phyloP scores from a whole-genome alignment of 2,329 filamentous ascomycete species.

The Penicillium paneum region DNA sequence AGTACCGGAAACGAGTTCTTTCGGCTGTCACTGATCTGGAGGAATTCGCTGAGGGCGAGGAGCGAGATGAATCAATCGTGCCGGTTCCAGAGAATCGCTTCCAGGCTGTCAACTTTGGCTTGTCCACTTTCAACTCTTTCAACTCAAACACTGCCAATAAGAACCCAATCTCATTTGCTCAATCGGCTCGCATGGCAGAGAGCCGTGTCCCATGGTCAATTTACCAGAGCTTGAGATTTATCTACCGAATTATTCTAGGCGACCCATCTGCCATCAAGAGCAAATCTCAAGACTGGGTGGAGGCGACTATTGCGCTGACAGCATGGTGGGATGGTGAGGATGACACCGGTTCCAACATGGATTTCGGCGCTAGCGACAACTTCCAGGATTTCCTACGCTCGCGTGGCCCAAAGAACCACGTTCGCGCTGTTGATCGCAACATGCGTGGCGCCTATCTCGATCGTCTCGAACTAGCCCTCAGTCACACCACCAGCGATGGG shows the following conservation, averaged over 20 bases:
- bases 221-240: slow-evolving; percentile 75
- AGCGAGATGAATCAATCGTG: slow-evolving; percentile 44
- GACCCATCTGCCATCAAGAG: slow-evolving; percentile 71
- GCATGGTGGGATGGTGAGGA: slow-evolving; percentile 91
- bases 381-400: slow-evolving; percentile 23
- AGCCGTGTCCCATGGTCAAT: slow-evolving; percentile 86
- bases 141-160: slow-evolving; percentile 40
- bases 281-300: slow-evolving; percentile 84
- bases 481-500: slow-evolving; percentile 59
- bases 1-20: slow-evolving; percentile 74
- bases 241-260: slow-evolving; percentile 80
- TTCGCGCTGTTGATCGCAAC: slow-evolving; percentile 48
- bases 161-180: slow-evolving; percentile 60
- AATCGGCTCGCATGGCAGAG: slow-evolving; percentile 68
- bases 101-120: slow-evolving; percentile 48
- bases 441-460: slow-evolving; percentile 68
- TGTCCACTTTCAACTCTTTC: slow-evolving; percentile 37
- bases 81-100: slow-evolving; percentile 45
- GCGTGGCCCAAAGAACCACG: slow-evolving; percentile 37
- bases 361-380: slow-evolving; percentile 19
- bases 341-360: slow-evolving; percentile 45
- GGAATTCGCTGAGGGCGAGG: slow-evolving; percentile 73
- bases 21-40: slow-evolving; percentile 68
- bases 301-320: slow-evolving; percentile 77
- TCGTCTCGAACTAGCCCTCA: slow-evolving; percentile 68